phyloP scores from a whole-genome alignment of 1,284 basidiomycete species.

The Anthracocystis setariae region DNA sequence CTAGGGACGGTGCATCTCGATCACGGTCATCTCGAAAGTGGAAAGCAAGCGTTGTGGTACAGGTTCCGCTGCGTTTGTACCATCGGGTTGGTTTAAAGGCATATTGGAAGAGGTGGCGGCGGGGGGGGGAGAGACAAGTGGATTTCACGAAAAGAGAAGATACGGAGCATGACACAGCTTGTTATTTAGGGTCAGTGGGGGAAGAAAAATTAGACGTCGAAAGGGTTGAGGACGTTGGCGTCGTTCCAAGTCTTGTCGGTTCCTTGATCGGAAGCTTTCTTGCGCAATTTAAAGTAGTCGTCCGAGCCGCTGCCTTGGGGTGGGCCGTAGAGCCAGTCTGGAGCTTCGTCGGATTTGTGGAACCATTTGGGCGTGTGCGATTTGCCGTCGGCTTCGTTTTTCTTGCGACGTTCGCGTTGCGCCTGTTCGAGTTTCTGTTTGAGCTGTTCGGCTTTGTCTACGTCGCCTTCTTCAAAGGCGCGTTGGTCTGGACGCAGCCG shows the following conservation, averaged over 20 bases:
- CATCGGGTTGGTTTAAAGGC: slow-evolving; percentile 39
- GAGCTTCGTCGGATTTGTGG: slow-evolving; percentile 39
- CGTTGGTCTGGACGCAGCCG: slow-evolving; percentile 85
- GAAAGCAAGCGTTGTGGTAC: slow-evolving; percentile 21
- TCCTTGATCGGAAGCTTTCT: slow-evolving; percentile 24
- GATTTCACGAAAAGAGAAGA: neutral
- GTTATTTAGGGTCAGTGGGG: neutral
- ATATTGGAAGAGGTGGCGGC: too few relatives aligned
- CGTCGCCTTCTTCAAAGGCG: slow-evolving; percentile 82
- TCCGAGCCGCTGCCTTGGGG: slow-evolving; percentile 39
- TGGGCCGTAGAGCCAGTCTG: slow-evolving; percentile 60
- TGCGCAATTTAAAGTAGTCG: slow-evolving; percentile 51
- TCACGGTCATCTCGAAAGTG: slow-evolving; percentile 70
- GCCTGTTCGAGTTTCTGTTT: slow-evolving; percentile 79
- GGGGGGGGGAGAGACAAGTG: neutral
- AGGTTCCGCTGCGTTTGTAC: slow-evolving; percentile 54
- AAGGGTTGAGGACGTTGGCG: slow-evolving; percentile 24
- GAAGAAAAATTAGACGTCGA: slow-evolving; percentile 23
- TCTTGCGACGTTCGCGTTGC: slow-evolving; percentile 68
- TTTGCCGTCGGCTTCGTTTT: slow-evolving; percentile 67
- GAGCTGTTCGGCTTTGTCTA: slow-evolving; percentile 79
- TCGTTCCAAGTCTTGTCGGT: slow-evolving; percentile 22
- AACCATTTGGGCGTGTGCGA: slow-evolving; percentile 58
- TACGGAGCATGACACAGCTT: neutral
- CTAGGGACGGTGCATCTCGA: slow-evolving; percentile 67